Evolutionary conservation across 2,329 filamentous ascomycete species (phyloP).

Genomic region (Chrysoporthe deuterocubensis): DNA sequence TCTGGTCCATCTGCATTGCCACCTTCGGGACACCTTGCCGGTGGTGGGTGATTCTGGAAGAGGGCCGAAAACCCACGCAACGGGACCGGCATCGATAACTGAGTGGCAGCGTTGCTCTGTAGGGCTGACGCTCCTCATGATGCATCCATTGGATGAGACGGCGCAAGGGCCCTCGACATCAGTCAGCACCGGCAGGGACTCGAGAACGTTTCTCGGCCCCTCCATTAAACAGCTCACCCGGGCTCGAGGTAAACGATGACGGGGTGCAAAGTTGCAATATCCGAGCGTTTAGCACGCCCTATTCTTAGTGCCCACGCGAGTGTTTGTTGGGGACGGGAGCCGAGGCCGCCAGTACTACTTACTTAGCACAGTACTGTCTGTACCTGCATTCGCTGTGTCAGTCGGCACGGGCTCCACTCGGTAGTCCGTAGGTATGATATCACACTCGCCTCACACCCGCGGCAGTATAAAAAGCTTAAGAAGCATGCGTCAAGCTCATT

Average conservation of each 20-base stretch:
- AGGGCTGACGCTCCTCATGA: constrained; percentile 7
- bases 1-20: background rate
- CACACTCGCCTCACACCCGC: constrained; percentile 10
- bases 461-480: background rate
- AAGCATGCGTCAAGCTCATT: background rate
- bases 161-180: background rate
- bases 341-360: too few species aligned
- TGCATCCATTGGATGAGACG: background rate
- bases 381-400: background rate
- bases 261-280: background rate
- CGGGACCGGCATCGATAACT: background rate
- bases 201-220: background rate
- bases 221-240: background rate
- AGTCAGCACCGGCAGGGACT: background rate
- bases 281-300: background rate
- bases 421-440: background rate
- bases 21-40: background rate
- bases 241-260: background rate
- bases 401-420: background rate
- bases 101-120: background rate
- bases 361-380: too few species aligned
- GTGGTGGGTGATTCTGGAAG: background rate
- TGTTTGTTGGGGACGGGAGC: constrained; percentile 12
- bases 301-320: constrained; percentile 1
- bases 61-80: background rate